phyloP scores from a whole-genome alignment of 2,329 filamentous ascomycete species.

The Achaetomium macrosporum region DNA sequence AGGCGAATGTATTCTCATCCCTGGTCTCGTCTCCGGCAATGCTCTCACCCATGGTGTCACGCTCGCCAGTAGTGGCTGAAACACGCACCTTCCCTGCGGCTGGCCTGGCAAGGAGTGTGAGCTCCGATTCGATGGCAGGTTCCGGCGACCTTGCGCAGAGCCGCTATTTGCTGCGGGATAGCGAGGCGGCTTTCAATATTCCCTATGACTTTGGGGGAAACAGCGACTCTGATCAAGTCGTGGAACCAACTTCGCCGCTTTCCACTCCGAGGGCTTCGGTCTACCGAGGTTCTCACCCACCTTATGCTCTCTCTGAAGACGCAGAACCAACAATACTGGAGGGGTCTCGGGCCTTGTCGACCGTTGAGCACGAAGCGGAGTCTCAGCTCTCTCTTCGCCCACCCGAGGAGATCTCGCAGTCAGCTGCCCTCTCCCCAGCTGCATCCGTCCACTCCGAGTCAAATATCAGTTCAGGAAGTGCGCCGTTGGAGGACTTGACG shows the following conservation, averaged over 20 bases:
- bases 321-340: slow-evolving; percentile 31
- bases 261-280: slow-evolving; percentile 52
- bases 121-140: slow-evolving; percentile 27
- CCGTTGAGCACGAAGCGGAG: slow-evolving; percentile 28
- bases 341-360: slow-evolving; percentile 30
- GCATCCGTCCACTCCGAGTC: slow-evolving; percentile 25
- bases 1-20: slow-evolving; percentile 59
- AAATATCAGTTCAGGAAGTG: slow-evolving; percentile 26
- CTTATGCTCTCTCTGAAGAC: slow-evolving; percentile 7
- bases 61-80: slow-evolving; percentile 37
- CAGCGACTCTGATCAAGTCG: slow-evolving; percentile 33
- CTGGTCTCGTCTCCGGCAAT: slow-evolving; percentile 53
- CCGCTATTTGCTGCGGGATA: slow-evolving; percentile 39
- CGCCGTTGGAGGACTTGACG: slow-evolving; percentile 45
- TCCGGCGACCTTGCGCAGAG: slow-evolving; percentile 32
- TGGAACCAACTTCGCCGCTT: slow-evolving; percentile 29
- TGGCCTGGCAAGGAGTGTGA: slow-evolving; percentile 13
- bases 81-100: slow-evolving; percentile 7
- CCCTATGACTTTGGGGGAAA: slow-evolving; percentile 34
- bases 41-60: slow-evolving; percentile 49
- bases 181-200: slow-evolving; percentile 51
- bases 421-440: slow-evolving; percentile 13
- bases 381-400: slow-evolving; percentile 35
- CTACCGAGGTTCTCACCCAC: slow-evolving; percentile 6
- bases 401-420: slow-evolving; percentile 8